These are phyloP conservation scores for Fraxinus dipetala DNA, from an alignment of 305 asterid species.

Conservation along the genomic window DNA sequence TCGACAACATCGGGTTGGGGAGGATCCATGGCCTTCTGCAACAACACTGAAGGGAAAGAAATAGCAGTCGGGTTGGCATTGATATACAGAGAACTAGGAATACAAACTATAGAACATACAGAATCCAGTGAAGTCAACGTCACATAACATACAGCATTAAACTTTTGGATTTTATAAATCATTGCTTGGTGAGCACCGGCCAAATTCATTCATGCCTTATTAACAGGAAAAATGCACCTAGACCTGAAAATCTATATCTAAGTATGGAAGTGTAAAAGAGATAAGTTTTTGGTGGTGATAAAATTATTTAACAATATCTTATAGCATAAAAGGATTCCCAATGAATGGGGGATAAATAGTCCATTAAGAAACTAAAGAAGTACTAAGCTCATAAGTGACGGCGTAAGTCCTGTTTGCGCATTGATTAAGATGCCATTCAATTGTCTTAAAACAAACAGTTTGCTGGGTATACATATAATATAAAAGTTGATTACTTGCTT, in stretches of 20 bases:
- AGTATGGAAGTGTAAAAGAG: neutral
- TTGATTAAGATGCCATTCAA: neutral
- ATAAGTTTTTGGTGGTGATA: neutral
- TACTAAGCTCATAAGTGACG: neutral
- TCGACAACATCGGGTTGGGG: slow-evolving; percentile 64
- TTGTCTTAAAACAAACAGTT: neutral
- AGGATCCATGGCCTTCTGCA: slow-evolving; percentile 93
- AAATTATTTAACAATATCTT: neutral
- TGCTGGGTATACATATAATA: neutral
- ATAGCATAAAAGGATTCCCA: neutral
- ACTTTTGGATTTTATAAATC: neutral
- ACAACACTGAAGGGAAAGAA: slow-evolving; percentile 47
- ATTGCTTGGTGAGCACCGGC: slow-evolving; percentile 2
- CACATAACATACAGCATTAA: neutral
- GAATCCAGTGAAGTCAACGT: neutral
- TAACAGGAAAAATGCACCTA: neutral
- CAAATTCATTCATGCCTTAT: neutral
- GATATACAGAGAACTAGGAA: neutral
- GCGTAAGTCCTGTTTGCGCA: neutral
- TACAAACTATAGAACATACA: neutral
- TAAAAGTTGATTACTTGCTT: neutral
- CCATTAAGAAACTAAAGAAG: neutral
- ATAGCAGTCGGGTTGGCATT: slow-evolving; percentile 8
- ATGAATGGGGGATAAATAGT: neutral
- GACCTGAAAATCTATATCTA: neutral